These are phyloP conservation scores for Colletotrichum sp. DNA, from an alignment of 2,329 filamentous ascomycete species.

Conservation along the genomic window DNA sequence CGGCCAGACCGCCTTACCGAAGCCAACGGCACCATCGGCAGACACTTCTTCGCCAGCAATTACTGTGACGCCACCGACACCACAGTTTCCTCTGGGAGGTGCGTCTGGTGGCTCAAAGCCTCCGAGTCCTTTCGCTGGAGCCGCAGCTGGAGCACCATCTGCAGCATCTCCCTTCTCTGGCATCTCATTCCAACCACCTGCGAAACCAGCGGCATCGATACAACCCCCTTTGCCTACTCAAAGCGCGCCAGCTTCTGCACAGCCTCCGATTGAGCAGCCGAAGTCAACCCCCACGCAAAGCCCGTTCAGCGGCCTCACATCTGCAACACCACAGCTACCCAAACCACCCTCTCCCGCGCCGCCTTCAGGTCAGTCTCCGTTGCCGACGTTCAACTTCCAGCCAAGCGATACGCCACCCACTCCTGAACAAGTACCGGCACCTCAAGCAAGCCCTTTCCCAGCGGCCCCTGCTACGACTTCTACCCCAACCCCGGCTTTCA, in stretches of 20 bases:
- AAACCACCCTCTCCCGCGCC: not conserved
- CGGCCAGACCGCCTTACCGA: not conserved
- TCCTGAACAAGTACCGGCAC: not conserved
- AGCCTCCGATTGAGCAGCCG: slow-evolving; percentile 3
- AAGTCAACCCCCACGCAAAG: not conserved
- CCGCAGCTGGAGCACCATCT: not conserved
- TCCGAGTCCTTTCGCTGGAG: not conserved
- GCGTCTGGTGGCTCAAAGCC: not conserved
- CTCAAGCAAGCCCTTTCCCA: not conserved
- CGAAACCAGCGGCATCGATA: slow-evolving; percentile 8
- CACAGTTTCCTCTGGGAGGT: slow-evolving; percentile 6
- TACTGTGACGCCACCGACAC: slow-evolving; percentile 19
- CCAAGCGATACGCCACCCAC: not conserved
- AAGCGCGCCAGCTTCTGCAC: not conserved
- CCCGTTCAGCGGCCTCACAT: slow-evolving; percentile 1
- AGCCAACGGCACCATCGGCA: not conserved
- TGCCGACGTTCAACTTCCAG: not conserved
- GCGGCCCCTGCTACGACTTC: not conserved
- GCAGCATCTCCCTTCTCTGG: not conserved
- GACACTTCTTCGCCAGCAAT: slow-evolving; percentile 3
- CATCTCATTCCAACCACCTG: not conserved
- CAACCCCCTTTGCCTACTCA: not conserved
- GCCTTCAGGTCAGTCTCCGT: not conserved
- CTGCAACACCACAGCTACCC: slow-evolving; percentile 16
- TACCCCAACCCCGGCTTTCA: not conserved